Evolutionary conservation across 306 rosid genomes (phyloP).

Genomic region (Senna tora): DNA sequence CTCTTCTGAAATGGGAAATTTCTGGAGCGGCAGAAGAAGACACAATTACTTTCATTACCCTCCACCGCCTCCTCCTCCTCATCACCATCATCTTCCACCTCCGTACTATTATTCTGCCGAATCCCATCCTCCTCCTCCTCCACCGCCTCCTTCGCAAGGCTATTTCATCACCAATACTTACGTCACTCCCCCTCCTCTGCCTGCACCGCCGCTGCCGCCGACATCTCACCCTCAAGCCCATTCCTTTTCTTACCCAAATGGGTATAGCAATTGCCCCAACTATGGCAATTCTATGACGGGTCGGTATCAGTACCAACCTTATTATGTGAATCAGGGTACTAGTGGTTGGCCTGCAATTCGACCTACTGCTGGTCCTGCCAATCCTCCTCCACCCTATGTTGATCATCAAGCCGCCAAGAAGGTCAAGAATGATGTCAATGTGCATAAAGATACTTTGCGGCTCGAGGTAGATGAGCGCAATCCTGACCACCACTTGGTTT

Average conservation of each 20-base stretch:
- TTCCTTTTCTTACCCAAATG: constrained; percentile 44
- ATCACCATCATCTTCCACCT: constrained; percentile 29
- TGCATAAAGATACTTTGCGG: constrained; percentile 70
- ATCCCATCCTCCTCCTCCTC: constrained; percentile 35
- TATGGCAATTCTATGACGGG: constrained; percentile 44
- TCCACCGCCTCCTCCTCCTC: constrained; percentile 36
- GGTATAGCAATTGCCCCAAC: constrained; percentile 39
- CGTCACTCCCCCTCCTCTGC: constrained; percentile 32
- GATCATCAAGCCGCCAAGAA: constrained; percentile 84
- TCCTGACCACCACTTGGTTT: constrained; percentile 70
- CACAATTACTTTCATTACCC: constrained; percentile 45
- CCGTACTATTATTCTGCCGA: constrained; percentile 44
- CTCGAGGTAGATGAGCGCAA: constrained; percentile 60
- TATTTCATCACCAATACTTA: constrained; percentile 28
- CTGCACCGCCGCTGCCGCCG: constrained; percentile 32
- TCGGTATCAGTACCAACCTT: constrained; percentile 47
- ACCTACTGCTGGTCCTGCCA: constrained; percentile 40
- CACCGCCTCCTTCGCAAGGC: constrained; percentile 36
- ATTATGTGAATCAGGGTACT: constrained; percentile 49
- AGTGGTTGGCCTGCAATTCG: constrained; percentile 56
- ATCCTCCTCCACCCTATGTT: constrained; percentile 63
- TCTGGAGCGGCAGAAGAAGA: constrained; percentile 54
- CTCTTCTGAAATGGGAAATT: constrained; percentile 53
- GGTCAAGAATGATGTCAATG: constrained; percentile 76
- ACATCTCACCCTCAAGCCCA: constrained; percentile 43